These are phyloP conservation scores for Psilocybe azurescens DNA, from an alignment of 768 basidiomycete genomes.

Conservation along the genomic window DNA sequence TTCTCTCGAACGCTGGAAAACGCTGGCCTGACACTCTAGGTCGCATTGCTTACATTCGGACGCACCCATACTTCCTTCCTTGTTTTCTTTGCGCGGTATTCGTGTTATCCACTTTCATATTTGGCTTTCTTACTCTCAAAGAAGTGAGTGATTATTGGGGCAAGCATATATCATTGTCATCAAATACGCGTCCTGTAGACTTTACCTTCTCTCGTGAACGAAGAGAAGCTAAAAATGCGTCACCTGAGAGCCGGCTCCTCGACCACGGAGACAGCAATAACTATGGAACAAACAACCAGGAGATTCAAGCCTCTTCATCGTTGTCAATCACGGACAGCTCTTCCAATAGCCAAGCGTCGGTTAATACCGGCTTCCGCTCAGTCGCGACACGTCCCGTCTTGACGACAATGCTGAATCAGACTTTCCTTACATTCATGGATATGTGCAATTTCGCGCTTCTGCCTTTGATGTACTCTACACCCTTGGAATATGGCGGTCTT, in stretches of 20 bases:
- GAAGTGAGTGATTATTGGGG: conserved; percentile 38
- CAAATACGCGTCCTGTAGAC: conserved; percentile 27
- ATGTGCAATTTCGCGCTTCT: conserved; percentile 40
- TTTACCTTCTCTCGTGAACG: conserved; percentile 30
- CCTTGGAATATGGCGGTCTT: conserved; percentile 65
- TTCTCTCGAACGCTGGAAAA: conserved; percentile 60
- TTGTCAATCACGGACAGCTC: background rate
- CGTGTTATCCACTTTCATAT: conserved; percentile 38
- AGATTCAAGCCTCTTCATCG: background rate
- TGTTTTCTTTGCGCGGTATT: conserved; percentile 43
- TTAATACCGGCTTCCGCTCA: conserved; percentile 12
- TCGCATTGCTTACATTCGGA: conserved; percentile 34
- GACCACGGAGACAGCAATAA: conserved; percentile 3
- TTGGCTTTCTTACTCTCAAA: conserved; percentile 43
- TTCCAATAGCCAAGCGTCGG: background rate
- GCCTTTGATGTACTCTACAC: conserved; percentile 60
- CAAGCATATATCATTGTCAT: conserved; percentile 1
- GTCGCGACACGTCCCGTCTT: conserved; percentile 36
- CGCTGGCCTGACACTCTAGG: conserved; percentile 67
- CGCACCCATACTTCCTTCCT: conserved; percentile 54
- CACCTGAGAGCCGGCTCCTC: conserved; percentile 15
- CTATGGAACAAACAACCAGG: conserved; percentile 15
- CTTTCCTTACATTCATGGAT: conserved; percentile 42
- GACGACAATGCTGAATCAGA: conserved; percentile 36
- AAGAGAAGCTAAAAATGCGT: conserved; percentile 16